These are phyloP conservation scores for Dinochytrium kinnereticum DNA, from an alignment of 371 early-diverging fungal genomes.

Conservation along the genomic window DNA sequence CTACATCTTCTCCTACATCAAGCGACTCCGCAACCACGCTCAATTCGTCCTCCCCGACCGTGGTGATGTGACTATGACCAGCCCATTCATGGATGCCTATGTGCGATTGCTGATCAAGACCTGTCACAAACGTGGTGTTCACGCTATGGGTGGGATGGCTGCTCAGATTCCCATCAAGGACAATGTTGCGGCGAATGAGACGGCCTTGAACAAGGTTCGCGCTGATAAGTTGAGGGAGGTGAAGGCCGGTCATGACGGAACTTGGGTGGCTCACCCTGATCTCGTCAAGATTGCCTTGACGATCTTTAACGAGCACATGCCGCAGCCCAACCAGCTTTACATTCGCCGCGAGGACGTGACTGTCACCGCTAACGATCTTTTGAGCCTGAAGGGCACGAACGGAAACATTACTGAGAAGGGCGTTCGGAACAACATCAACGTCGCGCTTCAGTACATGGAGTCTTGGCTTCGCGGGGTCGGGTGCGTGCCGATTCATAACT, in stretches of 20 bases:
- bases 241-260: constrained; percentile 92
- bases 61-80: constrained; percentile 87
- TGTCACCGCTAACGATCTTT: constrained; percentile 80
- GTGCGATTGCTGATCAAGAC: constrained; percentile 93
- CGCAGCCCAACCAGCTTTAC: constrained; percentile 92
- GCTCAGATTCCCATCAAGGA: constrained; percentile 97
- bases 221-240: constrained; percentile 95
- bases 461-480: constrained; percentile 94
- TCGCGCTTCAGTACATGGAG: constrained; percentile 93
- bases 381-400: constrained; percentile 78
- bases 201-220: constrained; percentile 91
- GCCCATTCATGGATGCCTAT: constrained; percentile 96
- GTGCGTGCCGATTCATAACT: constrained; percentile 95
- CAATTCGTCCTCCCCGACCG: constrained; percentile 89
- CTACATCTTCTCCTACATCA: constrained; percentile 96
- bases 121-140: constrained; percentile 95
- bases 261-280: constrained; percentile 98
- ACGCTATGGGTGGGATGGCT: constrained; percentile 99
- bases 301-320: constrained; percentile 93
- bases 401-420: constrained; percentile 86
- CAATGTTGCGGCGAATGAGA: constrained; percentile 81
- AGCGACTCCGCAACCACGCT: constrained; percentile 88
- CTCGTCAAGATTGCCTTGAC: constrained; percentile 85
- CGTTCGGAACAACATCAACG: constrained; percentile 88
- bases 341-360: constrained; percentile 88